Base-by-base conservation (phyloP, 164 flowering plant genomes). In the Litsea cubeba region DNA sequence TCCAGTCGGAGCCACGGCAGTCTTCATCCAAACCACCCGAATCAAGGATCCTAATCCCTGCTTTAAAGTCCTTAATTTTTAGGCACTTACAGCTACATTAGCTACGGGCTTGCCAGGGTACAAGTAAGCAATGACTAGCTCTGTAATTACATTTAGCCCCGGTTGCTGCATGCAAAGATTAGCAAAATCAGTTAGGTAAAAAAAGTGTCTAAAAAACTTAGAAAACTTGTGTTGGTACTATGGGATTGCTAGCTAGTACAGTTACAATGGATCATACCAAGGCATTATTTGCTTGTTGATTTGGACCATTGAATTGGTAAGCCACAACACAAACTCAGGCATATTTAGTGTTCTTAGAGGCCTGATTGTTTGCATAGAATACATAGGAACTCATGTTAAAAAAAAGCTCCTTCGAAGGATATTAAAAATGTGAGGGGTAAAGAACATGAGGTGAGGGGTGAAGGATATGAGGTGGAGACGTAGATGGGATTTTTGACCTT, bases 91-190 rank as follows among this genome's bases (percentile, higher is more conserved):
- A 50, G 85, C 76, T 26, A 85, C 82, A 74, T 87, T 90, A 0
- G 92, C 91, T 6, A 85, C 78, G 12, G 91, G 95, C 54, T 75
- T 83, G 12, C 95, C 90, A 0, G 92, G 92, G 22, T 82, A 86
- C 30, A 89, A 76, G 76, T 83, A 86, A 7, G 91, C 93, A 12
- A 89, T 85, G 8, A 89, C 77, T 66, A 87, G 80, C 82, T 89
- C 90, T 2, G 89, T 83, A 68, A 90, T 85, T 64, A 89, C 86
- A 58, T 85, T 83, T n/a, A 89, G 79, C 25, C 90, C 90, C 14
- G 84, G 79, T 81, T 75, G 75, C 92, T 87, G 80, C 80, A 32
- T 7, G 51, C 17, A 70, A 58, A 18, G 60, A 20, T 65, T 15
- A 18, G 22, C 46, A 25, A 58, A 28, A 5, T 25, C 11, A 66